Conservation (phyloP, 2,329 filamentous ascomycete genomes). For the Fusarium coicis region DNA sequence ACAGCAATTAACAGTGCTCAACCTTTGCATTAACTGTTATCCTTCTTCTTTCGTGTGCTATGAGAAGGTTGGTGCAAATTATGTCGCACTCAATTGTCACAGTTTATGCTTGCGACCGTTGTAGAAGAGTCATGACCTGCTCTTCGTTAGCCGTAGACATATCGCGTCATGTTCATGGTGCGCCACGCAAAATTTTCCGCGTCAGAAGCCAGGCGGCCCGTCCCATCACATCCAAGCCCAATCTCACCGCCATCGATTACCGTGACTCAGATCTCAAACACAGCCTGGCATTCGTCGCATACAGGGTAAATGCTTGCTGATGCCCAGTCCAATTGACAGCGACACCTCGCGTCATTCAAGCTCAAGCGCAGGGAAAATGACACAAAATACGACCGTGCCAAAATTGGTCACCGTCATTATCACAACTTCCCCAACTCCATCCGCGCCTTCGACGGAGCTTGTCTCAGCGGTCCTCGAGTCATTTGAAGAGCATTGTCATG, state of each 20-base stretch:
- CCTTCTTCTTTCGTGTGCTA: no score
- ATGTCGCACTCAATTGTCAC: background rate
- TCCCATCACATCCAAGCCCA: conserved; percentile 5
- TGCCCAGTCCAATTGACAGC: background rate
- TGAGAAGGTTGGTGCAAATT: background rate
- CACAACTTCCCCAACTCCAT: conserved; percentile 66
- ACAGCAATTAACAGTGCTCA: background rate
- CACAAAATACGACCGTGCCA: background rate
- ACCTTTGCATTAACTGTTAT: background rate
- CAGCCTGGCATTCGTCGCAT: background rate
- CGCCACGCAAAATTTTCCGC: conserved; percentile 14
- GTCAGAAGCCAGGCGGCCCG: conserved; percentile 14
- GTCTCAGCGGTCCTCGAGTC: conserved; percentile 59
- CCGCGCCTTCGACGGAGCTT: conserved; percentile 63
- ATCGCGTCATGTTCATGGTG: background rate
- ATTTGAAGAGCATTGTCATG: conserved; percentile 56
- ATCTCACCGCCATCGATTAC: conserved; percentile 14
- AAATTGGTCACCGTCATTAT: conserved; percentile 53
- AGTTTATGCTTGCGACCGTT: background rate
- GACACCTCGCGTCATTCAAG: background rate
- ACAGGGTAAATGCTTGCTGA: conserved; percentile 22
- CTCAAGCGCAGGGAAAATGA: conserved; percentile 18
- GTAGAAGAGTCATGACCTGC: background rate
- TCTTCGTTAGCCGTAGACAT: background rate
- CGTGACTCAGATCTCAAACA: conserved; percentile 2